Evolutionary conservation across 2,329 filamentous ascomycete species (phyloP), one percentile per base, ranked within the genome.

Genomic region (Aspergillus eucalypticola): DNA sequence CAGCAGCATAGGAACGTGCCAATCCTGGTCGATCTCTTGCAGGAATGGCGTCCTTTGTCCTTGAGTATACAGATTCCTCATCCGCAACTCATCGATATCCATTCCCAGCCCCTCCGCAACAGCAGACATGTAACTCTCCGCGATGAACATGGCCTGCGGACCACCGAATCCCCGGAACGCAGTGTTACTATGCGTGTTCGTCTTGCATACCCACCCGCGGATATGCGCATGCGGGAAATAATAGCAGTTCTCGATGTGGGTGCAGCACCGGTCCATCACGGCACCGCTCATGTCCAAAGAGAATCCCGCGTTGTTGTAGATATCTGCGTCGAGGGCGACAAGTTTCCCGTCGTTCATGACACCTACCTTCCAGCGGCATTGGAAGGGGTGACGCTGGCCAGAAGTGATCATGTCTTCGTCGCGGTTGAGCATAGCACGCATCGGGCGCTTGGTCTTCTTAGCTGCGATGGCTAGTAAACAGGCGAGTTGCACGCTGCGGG

Each of bases 341-440:
- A 69, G 53, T 3, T 53, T 67, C 3, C 67, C 67, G 17, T 63
- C 56, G 5, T 57, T 52, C 39, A 58, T 65, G 13, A 66, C 62
- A 0, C 66, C 67, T 2, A 69, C 57, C 29, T 62, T 95, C 90
- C 92, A 96, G 59, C 84, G 82, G 8, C 84, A 87, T 5, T 95
- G 80, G 82, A 96, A 94, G 0, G 92, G 92, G 73, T 96, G 92
- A 7, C 92, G 83, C 76, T 96, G 91, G 1, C 92, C 92, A 57
- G 88, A 91, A 5, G 88, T 90, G 44, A 90, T 77, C 82, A 96
- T 96, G 72, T 96, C 92, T 71, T 96, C 92, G 70, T 96, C 92
- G 55, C 92, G 85, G 52, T 92, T 95, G 42, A 96, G 81, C 92
- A 96, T 95, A 71, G 89, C 93, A 27, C 92, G 84, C 11, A 96